Conservation (phyloP, 352 stramenopile species). For the Globisporangium iwayamae region DNA sequence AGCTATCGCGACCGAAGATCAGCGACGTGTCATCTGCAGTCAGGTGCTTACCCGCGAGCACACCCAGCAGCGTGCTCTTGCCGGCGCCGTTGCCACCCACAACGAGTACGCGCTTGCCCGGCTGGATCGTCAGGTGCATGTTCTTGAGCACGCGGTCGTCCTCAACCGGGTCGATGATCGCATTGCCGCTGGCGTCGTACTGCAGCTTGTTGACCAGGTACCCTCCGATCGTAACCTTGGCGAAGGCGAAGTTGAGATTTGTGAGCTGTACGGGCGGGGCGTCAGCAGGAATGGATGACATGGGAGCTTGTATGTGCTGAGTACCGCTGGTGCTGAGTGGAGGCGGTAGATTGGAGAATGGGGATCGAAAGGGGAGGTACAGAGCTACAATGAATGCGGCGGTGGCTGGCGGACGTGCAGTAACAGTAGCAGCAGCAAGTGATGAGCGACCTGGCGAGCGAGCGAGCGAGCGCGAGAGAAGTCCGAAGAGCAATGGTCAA, state of each 20-base stretch:
- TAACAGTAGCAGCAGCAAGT: not conserved
- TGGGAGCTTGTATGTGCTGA: not conserved
- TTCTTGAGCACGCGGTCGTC: constrained; percentile 85
- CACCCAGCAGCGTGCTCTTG: constrained; percentile 94
- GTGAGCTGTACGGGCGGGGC: constrained; percentile 47
- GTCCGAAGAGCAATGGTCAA: constrained; percentile 2
- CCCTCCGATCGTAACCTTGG: constrained; percentile 63
- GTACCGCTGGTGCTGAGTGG: not conserved
- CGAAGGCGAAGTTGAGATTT: constrained; percentile 69
- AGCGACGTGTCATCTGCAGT: constrained; percentile 80
- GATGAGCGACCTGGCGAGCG: not conserved
- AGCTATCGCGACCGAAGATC: constrained; percentile 91
- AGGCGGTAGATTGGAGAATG: constrained; percentile 1
- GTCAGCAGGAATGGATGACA: not conserved
- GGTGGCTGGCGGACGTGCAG: not conserved
- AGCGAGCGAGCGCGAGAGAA: constrained; percentile 1
- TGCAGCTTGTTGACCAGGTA: constrained; percentile 58
- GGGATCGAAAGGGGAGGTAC: too few species aligned
- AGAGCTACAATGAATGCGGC: not conserved
- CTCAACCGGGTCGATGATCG: constrained; percentile 2
- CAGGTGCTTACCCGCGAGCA: constrained; percentile 94
- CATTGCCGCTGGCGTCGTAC: constrained; percentile 26
- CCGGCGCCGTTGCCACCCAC: constrained; percentile 94
- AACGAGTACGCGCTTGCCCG: constrained; percentile 89
- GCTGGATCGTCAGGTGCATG: constrained; percentile 78